A percentile compares a stretch with the other conserved stretches of the same genome.
Conservation (phyloP, 495 filamentous ascomycete genomes). For the Penicillium daleae region DNA sequence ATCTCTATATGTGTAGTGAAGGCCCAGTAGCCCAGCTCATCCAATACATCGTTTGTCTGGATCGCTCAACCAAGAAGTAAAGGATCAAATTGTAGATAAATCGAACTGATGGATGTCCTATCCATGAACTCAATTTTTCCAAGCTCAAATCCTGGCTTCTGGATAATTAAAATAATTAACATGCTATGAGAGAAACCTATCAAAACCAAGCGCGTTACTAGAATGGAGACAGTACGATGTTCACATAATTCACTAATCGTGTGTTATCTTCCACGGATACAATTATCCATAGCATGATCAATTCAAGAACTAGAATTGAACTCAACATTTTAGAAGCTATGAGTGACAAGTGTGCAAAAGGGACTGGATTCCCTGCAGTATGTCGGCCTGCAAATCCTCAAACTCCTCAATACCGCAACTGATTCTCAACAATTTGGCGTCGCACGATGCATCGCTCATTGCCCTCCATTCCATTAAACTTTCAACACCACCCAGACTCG, state of each 20-base stretch:
- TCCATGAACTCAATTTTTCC: no score
- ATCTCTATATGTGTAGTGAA: not conserved
- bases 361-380: slow-evolving; percentile 19
- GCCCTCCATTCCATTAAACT: slow-evolving; percentile 72
- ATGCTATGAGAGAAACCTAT: no score
- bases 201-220: no score
- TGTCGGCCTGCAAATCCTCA: slow-evolving; percentile 24
- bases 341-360: not conserved
- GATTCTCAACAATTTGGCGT: slow-evolving; percentile 17
- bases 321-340: not conserved
- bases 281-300: no score
- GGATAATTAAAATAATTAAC: no score
- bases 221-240: no score
- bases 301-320: no score
- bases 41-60: not conserved
- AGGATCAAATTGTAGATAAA: no score
- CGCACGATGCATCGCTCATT: slow-evolving; percentile 55
- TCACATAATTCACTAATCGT: no score
- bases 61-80: not conserved
- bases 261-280: no score
- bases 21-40: no score
- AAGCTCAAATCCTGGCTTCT: no score
- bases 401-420: slow-evolving; percentile 29
- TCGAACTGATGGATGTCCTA: not conserved
- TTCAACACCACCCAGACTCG: slow-evolving; percentile 89